Evolutionary conservation across 2,329 filamentous ascomycete genomes (phyloP), one percentile per base, ranked within the genome.

Genomic region (Salinomyces thailandicus): DNA sequence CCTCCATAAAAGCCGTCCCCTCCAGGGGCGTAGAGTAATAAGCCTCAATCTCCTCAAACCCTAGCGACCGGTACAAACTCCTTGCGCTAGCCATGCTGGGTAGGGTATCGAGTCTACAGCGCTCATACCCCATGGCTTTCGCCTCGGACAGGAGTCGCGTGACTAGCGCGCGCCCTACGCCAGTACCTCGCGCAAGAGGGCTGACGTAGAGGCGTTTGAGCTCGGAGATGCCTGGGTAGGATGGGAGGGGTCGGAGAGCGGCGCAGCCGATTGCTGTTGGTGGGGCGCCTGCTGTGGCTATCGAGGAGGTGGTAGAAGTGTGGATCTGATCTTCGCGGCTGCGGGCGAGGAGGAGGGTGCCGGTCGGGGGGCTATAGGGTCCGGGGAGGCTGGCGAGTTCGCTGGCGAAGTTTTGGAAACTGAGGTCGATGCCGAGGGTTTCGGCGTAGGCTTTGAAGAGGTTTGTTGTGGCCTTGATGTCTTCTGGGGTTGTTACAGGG

Each of bases 1-100:
- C 45, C 18, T 55, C 61, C 48, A 77, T 57, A 48, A 75, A 78
- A 12, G 69, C 56, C 5, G 72, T 74, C 18, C 62, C 65, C 34
- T 68, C 58, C 22, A 75, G 45, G 4, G 71, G 71, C 20, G 68
- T 75, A 11, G 72, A 62, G 52, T 77, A 77, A 48, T 77, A 78
- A 16, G 61, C 51, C 27, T 61, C 58, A 26, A 67, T 64, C 45
- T 70, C 64, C 43, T 57, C 55, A 52, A 78, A 77, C 1, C 74
- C 72, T 41, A 64, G 50, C 4, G 50, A 51, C 33, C 51, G 51
- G 55, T 78, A 77, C 44, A 76, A 44, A 19, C 47, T 52, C 40
- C 62, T 61, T 14, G 74, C 73, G 8, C 60, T 57, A 9, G 43
- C 52, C 74, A 77, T 77, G 5, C 50, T 58, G 6, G 62, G 54